Conservation (phyloP, 768 basidiomycete species). For the Thelephora ganbajun region DNA sequence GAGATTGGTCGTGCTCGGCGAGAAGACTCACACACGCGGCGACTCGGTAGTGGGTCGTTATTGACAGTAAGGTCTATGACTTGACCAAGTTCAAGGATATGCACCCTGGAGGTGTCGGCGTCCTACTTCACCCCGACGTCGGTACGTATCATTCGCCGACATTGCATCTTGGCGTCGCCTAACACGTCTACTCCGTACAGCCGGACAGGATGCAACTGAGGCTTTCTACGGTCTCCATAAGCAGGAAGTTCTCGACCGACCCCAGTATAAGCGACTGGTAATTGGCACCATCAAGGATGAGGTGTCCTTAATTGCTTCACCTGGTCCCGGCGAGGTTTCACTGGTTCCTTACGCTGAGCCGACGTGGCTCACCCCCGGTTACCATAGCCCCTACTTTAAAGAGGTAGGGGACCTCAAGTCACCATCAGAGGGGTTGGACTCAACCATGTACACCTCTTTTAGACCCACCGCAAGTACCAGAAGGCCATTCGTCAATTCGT, state of each 20-base stretch:
- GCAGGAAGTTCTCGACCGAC: slow-evolving; percentile 64
- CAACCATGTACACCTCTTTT: slow-evolving; percentile 4
- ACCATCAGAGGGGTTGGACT: background rate
- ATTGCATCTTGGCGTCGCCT: background rate
- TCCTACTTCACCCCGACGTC: slow-evolving; percentile 66
- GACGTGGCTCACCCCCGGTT: slow-evolving; percentile 62
- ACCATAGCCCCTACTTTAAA: slow-evolving; percentile 64
- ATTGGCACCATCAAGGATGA: slow-evolving; percentile 64
- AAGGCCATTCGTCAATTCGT: slow-evolving; percentile 48
- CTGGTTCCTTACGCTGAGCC: slow-evolving; percentile 82
- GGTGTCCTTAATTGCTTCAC: slow-evolving; percentile 34
- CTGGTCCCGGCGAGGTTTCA: slow-evolving; percentile 44
- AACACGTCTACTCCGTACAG: slow-evolving; percentile 20
- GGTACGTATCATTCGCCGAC: slow-evolving; percentile 28
- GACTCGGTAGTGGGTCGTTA: slow-evolving; percentile 53
- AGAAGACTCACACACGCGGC: background rate
- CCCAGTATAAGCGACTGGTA: slow-evolving; percentile 59
- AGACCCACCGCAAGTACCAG: slow-evolving; percentile 55
- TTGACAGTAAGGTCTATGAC: slow-evolving; percentile 78
- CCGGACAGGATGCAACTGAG: slow-evolving; percentile 79
- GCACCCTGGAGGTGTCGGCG: slow-evolving; percentile 74
- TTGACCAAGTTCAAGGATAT: slow-evolving; percentile 65
- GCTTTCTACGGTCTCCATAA: slow-evolving; percentile 84
- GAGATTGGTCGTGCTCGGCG: background rate
- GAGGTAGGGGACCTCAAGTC: slow-evolving; percentile 30